Percentiles rank a stretch among this genome's conserved stretches.
Evolutionary conservation across 2,329 filamentous ascomycete genomes (phyloP).

Genomic region (Pseudogymnoascus sp.): DNA sequence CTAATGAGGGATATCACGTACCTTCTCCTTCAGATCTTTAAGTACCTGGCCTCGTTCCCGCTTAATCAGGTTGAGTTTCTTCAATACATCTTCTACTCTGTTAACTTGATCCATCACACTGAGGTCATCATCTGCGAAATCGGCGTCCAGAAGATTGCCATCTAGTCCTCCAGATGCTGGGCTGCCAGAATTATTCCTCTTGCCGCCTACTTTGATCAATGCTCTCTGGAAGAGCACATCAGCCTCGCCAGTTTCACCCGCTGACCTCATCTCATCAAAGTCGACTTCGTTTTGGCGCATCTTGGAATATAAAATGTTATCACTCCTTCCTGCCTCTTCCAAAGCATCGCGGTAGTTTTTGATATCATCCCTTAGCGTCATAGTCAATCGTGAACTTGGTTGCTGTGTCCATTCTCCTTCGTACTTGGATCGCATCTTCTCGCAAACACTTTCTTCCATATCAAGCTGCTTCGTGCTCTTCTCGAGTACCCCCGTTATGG

Average conservation of each 20-base stretch:
- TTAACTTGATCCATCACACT: conserved; percentile 86
- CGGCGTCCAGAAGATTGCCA: conserved; percentile 79
- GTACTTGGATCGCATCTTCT: conserved; percentile 99
- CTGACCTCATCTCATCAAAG: conserved; percentile 90
- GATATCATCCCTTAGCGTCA: conserved; percentile 78
- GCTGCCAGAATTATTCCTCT: conserved; percentile 49
- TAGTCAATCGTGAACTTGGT: conserved; percentile 80
- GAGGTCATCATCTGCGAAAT: conserved; percentile 71
- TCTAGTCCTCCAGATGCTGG: conserved; percentile 50
- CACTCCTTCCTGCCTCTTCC: conserved; percentile 80
- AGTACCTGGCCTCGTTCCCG: conserved; percentile 83
- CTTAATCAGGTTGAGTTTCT: conserved; percentile 87
- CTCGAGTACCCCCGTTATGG: conserved; percentile 64
- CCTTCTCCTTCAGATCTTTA: conserved; percentile 97
- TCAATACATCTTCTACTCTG: conserved; percentile 79
- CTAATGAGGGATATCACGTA: conserved; percentile 31
- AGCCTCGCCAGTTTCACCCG: conserved; percentile 76
- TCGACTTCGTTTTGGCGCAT: conserved; percentile 78
- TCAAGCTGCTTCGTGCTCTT: conserved; percentile 80
- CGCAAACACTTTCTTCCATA: conserved; percentile 94
- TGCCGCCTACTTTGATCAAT: conserved; percentile 64
- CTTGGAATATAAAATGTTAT: conserved; percentile 73
- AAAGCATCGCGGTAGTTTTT: conserved; percentile 80
- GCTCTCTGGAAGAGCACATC: conserved; percentile 84
- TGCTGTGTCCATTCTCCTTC: conserved; percentile 95